phyloP scores from a whole-genome alignment of 1,139 yeast species.

The Magnusiomyces fungicola region DNA sequence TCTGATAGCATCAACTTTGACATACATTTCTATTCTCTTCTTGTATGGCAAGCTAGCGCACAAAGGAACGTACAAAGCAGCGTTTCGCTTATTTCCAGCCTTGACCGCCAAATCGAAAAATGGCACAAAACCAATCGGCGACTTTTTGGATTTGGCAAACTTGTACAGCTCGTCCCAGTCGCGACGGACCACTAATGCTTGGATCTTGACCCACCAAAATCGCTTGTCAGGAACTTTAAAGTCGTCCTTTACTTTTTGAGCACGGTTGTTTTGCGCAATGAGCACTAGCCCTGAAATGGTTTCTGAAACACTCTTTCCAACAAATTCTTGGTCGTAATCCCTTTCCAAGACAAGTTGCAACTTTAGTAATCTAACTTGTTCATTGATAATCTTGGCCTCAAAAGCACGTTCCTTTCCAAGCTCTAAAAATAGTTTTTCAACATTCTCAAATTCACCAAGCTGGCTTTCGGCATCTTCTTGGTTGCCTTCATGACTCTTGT shows the following conservation, averaged over 20 bases:
- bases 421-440: conserved; percentile 24
- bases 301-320: conserved; percentile 46
- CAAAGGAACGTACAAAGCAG: conserved; percentile 36
- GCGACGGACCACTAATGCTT: conserved; percentile 43
- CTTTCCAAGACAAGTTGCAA: conserved; percentile 48
- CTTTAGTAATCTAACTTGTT: conserved; percentile 45
- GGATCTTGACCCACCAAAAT: conserved; percentile 55
- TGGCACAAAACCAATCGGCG: conserved; percentile 70
- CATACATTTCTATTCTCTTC: conserved; percentile 43
- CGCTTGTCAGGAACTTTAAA: conserved; percentile 59
- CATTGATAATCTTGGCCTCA: conserved; percentile 36
- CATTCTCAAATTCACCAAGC: conserved; percentile 25
- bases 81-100: conserved; percentile 42
- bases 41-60: conserved; percentile 33
- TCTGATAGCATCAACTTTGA: conserved; percentile 47
- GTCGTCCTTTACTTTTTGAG: conserved; percentile 49
- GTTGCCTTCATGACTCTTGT: conserved; percentile 7
- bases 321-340: conserved; percentile 51
- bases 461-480: conserved; percentile 16
- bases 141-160: conserved; percentile 43
- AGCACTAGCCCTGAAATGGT: conserved; percentile 49
- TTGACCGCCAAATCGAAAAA: conserved; percentile 49
- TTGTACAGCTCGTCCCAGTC: conserved; percentile 58
- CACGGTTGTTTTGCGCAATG: conserved; percentile 53
- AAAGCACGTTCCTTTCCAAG: conserved; percentile 23